Percentiles rank a stretch among this genome's conserved stretches.
Conservation (phyloP, 768 basidiomycete species). For the Pisolithus tinctorius region DNA sequence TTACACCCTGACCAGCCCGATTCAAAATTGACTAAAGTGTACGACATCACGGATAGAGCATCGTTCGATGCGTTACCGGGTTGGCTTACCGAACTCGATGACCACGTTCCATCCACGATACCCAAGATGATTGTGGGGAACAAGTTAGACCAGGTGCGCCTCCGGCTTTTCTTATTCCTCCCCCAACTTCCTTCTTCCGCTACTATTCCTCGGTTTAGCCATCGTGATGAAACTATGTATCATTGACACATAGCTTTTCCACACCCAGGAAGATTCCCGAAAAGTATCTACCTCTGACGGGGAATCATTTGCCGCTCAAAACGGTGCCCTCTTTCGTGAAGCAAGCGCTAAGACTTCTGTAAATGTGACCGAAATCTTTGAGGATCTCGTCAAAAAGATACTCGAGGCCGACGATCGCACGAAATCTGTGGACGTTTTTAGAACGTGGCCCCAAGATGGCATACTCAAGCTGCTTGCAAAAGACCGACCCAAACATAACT, state of each 20-base stretch:
- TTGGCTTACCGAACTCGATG: constrained; percentile 92
- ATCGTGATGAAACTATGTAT: background rate
- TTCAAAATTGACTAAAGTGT: constrained; percentile 46
- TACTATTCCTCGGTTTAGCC: too few relatives aligned
- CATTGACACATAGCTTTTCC: background rate
- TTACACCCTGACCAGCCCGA: too few relatives aligned
- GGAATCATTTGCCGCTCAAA: too few relatives aligned
- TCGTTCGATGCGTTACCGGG: constrained; percentile 88
- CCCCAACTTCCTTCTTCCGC: background rate
- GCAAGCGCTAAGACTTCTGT: too few relatives aligned
- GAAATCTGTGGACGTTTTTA: too few relatives aligned
- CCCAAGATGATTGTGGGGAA: too few relatives aligned
- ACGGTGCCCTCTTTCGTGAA: too few relatives aligned
- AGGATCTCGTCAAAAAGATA: constrained; percentile 70
- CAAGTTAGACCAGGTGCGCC: too few relatives aligned
- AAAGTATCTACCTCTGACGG: constrained; percentile 57
- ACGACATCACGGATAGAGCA: constrained; percentile 89
- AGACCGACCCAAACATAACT: too few relatives aligned
- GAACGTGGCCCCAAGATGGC: too few relatives aligned
- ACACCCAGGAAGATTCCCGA: constrained; percentile 74
- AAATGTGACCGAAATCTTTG: constrained; percentile 24
- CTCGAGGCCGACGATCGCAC: constrained; percentile 56
- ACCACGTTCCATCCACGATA: constrained; percentile 49
- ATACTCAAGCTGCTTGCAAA: too few relatives aligned
- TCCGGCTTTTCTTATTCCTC: background rate